phyloP scores from a whole-genome alignment of 2,329 filamentous ascomycete genomes.

The Aureobasidium melanogenum region DNA sequence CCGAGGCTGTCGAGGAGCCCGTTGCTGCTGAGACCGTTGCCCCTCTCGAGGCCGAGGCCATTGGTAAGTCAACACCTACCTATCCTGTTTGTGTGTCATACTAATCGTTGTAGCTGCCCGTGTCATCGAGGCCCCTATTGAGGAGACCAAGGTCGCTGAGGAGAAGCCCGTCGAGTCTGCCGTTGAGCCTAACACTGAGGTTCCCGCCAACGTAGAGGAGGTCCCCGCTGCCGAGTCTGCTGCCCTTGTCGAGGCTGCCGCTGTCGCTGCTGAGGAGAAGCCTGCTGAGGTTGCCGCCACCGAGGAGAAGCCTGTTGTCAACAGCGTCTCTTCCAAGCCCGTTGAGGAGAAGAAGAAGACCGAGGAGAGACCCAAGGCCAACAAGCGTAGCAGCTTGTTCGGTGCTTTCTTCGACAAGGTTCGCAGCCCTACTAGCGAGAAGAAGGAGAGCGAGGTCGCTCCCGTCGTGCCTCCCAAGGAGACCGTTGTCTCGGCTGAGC shows the following conservation, averaged over 20 bases:
- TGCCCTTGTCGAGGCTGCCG: constrained; percentile 2
- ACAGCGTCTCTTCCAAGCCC: constrained; percentile 5
- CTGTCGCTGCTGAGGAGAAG: constrained; percentile 21
- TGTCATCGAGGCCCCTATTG: constrained; percentile 23
- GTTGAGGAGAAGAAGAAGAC: constrained; percentile 27
- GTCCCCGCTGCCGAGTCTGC: constrained; percentile 7
- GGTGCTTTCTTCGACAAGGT: constrained; percentile 55
- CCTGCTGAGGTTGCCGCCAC: constrained; percentile 37
- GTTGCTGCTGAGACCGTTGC: constrained; percentile 21
- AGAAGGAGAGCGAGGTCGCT: constrained; percentile 60
- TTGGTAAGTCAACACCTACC: constrained; percentile 23
- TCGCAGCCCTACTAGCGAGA: constrained; percentile 46
- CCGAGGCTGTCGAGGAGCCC: constrained; percentile 30
- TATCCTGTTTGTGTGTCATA: neutral
- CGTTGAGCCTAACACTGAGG: constrained; percentile 41
- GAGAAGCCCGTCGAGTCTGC: constrained; percentile 29
- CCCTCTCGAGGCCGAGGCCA: constrained; percentile 21
- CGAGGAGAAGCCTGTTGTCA: constrained; percentile 37
- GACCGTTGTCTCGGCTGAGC: constrained; percentile 30
- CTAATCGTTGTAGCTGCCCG: constrained; percentile 22
- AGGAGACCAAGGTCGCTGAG: constrained; percentile 14
- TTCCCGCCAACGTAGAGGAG: constrained; percentile 7
- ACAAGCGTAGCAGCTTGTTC: constrained; percentile 83
- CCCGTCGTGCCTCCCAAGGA: constrained; percentile 42
- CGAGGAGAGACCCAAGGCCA: constrained; percentile 50